Conservation (phyloP, 352 stramenopile genomes). For the Salisapilia sapeloensis region DNA sequence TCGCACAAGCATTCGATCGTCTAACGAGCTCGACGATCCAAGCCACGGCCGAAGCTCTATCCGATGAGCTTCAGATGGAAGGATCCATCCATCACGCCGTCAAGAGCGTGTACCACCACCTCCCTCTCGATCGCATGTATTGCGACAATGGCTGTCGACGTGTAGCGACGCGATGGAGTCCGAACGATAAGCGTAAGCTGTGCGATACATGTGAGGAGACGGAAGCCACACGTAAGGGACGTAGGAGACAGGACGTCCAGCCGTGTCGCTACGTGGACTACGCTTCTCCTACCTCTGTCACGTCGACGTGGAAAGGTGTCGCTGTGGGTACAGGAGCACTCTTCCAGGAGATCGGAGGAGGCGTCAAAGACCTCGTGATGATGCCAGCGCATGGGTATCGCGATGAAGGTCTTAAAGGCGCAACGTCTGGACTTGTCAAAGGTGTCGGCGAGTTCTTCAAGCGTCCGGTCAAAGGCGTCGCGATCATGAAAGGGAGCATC, state of each 20-base stretch:
- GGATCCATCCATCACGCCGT: conserved; percentile 79
- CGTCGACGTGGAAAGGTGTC: conserved; percentile 29
- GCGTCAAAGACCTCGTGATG: conserved; percentile 43
- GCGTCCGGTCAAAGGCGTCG: conserved; percentile 28
- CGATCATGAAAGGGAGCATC: too few species aligned
- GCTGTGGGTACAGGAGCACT: conserved; percentile 34
- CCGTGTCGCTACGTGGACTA: conserved; percentile 55
- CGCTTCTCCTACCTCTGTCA: conserved; percentile 22
- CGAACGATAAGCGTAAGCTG: conserved; percentile 26
- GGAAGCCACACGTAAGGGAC: conserved; percentile 18
- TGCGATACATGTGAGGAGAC: conserved; percentile 40
- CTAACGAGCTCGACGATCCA: conserved; percentile 34
- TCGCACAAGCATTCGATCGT: conserved; percentile 52
- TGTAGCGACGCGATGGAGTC: conserved; percentile 35
- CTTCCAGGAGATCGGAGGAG: conserved; percentile 39
- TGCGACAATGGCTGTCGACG: conserved; percentile 39
- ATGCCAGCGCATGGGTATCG: conserved; percentile 38
- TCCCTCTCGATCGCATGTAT: conserved; percentile 78
- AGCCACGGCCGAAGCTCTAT: conserved; percentile 24
- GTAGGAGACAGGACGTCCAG: conserved; percentile 20
- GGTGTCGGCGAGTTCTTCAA: conserved; percentile 32
- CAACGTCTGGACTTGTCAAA: conserved; percentile 37
- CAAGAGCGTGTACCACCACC: conserved; percentile 62
- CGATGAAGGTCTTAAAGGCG: conserved; percentile 36
- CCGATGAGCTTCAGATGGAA: conserved; percentile 52